Percentiles rank a stretch among this genome's conserved stretches.
Evolutionary conservation across 176 grass and related monocot species (phyloP).

Genomic region (Guadua angustifolia): DNA sequence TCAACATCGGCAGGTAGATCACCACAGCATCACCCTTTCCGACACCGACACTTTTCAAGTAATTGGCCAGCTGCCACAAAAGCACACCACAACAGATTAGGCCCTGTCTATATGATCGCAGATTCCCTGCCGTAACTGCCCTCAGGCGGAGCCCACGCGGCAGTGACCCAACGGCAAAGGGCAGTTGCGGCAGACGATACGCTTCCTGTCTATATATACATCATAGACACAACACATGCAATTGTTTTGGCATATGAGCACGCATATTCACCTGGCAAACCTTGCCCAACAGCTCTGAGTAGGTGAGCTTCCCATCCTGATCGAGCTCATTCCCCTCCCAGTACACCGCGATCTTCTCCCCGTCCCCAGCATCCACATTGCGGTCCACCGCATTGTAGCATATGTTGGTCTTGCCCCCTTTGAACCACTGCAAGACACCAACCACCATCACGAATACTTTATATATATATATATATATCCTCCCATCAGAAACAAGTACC

Average conservation of each 20-base stretch:
- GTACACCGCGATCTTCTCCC: slow-evolving; percentile 76
- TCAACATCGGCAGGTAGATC: slow-evolving; percentile 95
- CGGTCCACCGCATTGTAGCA: slow-evolving; percentile 93
- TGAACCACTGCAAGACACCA: slow-evolving; percentile 76
- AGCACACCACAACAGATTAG: slow-evolving; percentile 28
- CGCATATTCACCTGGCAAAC: slow-evolving; percentile 80
- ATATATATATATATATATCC: too few relatives aligned
- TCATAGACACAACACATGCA: not conserved
- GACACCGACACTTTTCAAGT: slow-evolving; percentile 75
- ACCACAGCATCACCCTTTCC: slow-evolving; percentile 85
- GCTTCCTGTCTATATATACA: not conserved
- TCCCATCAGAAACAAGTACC: not conserved
- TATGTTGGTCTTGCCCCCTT: slow-evolving; percentile 83
- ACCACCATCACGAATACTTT: slow-evolving; percentile 3
- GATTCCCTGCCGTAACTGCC: too few relatives aligned
- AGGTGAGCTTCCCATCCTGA: slow-evolving; percentile 72
- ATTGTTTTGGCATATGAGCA: not conserved
- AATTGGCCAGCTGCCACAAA: slow-evolving; percentile 73
- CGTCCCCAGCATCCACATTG: slow-evolving; percentile 64
- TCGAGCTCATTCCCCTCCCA: slow-evolving; percentile 87
- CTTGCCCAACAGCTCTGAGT: slow-evolving; percentile 73
- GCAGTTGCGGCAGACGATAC: too few relatives aligned
- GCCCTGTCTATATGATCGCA: not conserved
- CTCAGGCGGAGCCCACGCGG: too few relatives aligned
- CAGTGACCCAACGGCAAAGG: too few relatives aligned